Conservation (phyloP, 2,329 filamentous ascomycete species). For the Pseudogymnoascus sp. region DNA sequence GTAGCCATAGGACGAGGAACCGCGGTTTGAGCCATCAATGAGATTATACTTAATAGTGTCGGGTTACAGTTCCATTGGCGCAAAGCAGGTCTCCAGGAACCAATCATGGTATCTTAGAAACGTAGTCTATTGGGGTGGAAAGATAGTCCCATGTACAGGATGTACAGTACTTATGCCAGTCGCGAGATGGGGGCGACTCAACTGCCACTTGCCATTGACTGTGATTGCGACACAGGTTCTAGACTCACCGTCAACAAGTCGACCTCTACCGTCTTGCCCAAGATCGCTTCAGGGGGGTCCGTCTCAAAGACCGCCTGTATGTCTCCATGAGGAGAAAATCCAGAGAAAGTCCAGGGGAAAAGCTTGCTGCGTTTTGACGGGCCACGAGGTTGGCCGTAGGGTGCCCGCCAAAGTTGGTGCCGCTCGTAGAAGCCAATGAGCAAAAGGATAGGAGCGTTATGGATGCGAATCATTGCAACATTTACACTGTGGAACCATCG, state of each 20-base stretch:
- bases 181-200: background rate
- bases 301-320: slow-evolving; percentile 27
- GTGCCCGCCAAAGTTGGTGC: slow-evolving; percentile 49
- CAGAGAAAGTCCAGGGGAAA: slow-evolving; percentile 21
- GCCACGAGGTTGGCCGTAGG: background rate
- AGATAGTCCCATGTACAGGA: no score
- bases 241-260: slow-evolving; percentile 8
- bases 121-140: no score
- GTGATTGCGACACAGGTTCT: background rate
- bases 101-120: no score
- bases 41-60: no score
- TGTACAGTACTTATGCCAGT: background rate
- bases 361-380: slow-evolving; percentile 18
- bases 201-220: background rate
- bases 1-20: no score
- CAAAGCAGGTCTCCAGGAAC: no score
- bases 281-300: slow-evolving; percentile 21
- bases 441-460: slow-evolving; percentile 69
- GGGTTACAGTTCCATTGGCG: no score
- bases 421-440: slow-evolving; percentile 64
- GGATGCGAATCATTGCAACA: slow-evolving; percentile 61
- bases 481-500: slow-evolving; percentile 90
- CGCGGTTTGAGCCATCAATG: no score
- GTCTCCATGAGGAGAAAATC: slow-evolving; percentile 25
- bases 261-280: slow-evolving; percentile 19